Base-by-base conservation (phyloP, 306 rosid species). In the Adenanthera pavonina region DNA sequence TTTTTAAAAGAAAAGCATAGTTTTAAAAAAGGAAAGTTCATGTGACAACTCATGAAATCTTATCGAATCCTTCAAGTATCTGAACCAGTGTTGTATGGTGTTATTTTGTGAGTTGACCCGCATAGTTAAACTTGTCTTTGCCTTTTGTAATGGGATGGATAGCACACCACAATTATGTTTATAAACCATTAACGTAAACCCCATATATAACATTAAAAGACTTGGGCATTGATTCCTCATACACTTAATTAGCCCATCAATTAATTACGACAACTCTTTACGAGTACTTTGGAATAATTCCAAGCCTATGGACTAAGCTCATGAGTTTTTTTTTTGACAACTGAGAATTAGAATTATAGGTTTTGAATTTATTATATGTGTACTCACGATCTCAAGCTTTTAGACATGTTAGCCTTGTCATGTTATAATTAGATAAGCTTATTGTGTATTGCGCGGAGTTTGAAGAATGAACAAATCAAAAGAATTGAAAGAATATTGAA, bases 51-150 rank as follows among this genome's bases (percentile, higher is more conserved):
- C 69, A 36, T 35, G 56, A 80, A 51, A 79, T 75, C 78, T 72
- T 77, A 79, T 82, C 85, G 70, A 53, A 65, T 43, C 72, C 53
- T 0, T 72, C 1, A 11, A 51, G 40, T 19, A 38, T 67, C 52
- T 12, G 4, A 65, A 40, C 75, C 41, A 14, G 81, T 2, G 17
- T 13, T 10, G 30, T 19, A 66, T 69, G n/a, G 40, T 64, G 52
- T 65, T 65, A 53, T 65, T 65, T 77, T 66, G 16, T 49, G 65
- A 78, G 56, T 20, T 67, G 81, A 78, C 44, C 56, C 8, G 81
- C 81, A 67, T 67, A 78, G 43, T 78, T 19, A 36, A 66, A n/a
- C 19, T 47, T 77, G 60, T 61, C 62, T 73, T 53, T 53, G 48
- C 65, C 65, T 77, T 77, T 30, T n/a, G 30, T 25, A 25, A 25